These are phyloP conservation scores for Acer campestre DNA, from an alignment of 345 rosid species.

Conservation along the genomic window DNA sequence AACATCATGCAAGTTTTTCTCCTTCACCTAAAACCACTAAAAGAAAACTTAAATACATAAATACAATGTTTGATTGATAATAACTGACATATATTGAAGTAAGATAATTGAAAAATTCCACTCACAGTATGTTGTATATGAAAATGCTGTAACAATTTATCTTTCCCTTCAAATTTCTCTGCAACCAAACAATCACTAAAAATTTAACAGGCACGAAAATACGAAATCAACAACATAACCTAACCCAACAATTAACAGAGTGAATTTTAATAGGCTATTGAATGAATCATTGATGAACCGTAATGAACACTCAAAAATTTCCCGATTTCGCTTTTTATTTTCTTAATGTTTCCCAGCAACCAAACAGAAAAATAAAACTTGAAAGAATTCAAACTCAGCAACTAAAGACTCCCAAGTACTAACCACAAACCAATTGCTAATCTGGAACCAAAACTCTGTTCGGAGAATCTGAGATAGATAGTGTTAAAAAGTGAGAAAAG, in stretches of 20 bases:
- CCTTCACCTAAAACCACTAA: slow-evolving; percentile 20
- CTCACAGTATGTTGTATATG: background rate
- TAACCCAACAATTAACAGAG: background rate
- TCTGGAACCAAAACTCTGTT: background rate
- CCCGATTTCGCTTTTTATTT: background rate
- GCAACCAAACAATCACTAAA: background rate
- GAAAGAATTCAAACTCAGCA: slow-evolving; percentile 5
- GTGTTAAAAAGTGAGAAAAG: background rate
- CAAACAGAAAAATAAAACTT: slow-evolving; percentile 1
- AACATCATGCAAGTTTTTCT: slow-evolving; percentile 37
- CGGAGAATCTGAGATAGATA: background rate
- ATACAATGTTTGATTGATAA: background rate
- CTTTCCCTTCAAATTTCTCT: background rate
- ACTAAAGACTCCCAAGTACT: background rate
- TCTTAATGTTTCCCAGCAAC: slow-evolving; percentile 5
- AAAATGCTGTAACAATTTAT: background rate
- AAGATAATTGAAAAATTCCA: background rate
- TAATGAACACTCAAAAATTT: background rate
- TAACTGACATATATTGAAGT: background rate
- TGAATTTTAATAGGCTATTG: background rate
- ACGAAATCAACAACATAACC: background rate
- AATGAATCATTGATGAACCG: background rate
- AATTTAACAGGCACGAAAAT: background rate
- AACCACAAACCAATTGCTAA: background rate
- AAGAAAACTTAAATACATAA: slow-evolving; percentile 6